Percentiles rank a stretch among this genome's conserved stretches.
These are phyloP conservation scores for Amylocarpus encephaloides DNA, from an alignment of 2,329 filamentous ascomycete species.

Conservation along the genomic window DNA sequence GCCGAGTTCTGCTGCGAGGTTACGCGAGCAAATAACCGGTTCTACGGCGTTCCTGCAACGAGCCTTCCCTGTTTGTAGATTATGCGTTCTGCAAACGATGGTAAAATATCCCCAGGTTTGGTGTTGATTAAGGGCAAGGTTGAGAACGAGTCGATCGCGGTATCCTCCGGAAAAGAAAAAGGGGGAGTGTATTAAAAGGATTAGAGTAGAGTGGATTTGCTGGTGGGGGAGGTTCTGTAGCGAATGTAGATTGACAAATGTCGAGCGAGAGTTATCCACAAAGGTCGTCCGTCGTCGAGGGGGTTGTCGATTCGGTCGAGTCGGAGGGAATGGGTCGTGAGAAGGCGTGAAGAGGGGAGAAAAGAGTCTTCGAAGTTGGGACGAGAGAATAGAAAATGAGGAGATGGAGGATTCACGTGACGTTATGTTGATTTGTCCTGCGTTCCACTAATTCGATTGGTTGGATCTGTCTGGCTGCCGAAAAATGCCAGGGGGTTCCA, in stretches of 20 bases:
- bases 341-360: not conserved
- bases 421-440: not conserved
- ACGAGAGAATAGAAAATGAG: not conserved
- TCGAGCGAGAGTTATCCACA: constrained; percentile 7
- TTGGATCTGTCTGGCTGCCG: no score
- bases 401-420: not conserved
- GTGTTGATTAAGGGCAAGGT: not conserved
- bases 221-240: constrained; percentile 2
- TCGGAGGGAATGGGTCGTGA: not conserved
- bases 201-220: not conserved
- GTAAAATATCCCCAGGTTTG: not conserved
- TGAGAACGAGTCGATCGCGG: not conserved
- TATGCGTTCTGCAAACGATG: constrained; percentile 1
- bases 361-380: not conserved
- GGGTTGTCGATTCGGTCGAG: not conserved
- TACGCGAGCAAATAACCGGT: not conserved
- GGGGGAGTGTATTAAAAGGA: not conserved
- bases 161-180: not conserved
- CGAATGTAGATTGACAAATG: constrained; percentile 10
- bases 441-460: no score
- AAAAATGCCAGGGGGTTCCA: no score
- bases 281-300: not conserved
- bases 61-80: not conserved
- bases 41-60: not conserved
- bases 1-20: not conserved